Evolutionary conservation across 2,329 filamentous ascomycete species (phyloP), one percentile per base, ranked within the genome.

Genomic region (Beauveria medogensis): DNA sequence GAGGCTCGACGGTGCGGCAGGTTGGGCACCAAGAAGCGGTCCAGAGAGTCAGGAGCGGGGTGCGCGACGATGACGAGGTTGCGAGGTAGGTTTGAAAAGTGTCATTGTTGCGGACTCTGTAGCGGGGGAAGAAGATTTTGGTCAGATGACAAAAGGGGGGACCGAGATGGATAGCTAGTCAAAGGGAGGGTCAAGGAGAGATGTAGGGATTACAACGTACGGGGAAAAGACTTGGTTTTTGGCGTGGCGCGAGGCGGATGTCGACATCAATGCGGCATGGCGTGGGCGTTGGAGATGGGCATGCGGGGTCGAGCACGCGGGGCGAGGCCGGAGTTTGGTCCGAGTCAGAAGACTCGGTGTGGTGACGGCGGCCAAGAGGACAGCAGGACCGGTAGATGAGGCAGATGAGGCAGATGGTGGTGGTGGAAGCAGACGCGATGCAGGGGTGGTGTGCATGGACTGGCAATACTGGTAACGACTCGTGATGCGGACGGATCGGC

Each of bases 11-110:
- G 37, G 71, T 69, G 51, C 74, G 76, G 70, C 83, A 86, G 18
- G 81, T 80, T 5, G 77, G 71, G 69, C 83, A 86, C 73, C 78
- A 85, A 8, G 80, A 81, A 0, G 83, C 77, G 0, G 82, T 84
- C 83, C 83, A 87, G 46, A 86, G 73, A 1, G 82, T 85, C 60
- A 86, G 68, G n/a, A 86, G 78, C 2, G 83, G 83, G 3, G 72
- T 78, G 48, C 79, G 75, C 6, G 81, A 74, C 6, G 81, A 81
- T 2, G 80, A 77, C 3, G 80, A 82, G 56, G 83, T 74, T n/a
- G 80, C 75, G 61, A 83, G 76, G 71, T 84, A 81, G 20, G 78
- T 82, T 67, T 79, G 71, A 69, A 86, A 80, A 64, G 82, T 78
- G 66, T 80, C 76, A 51, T 78, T 74, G 54, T 77, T 78, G 64